phyloP scores from a whole-genome alignment of 176 grass and related monocot genomes.

The Avena atlantica region DNA sequence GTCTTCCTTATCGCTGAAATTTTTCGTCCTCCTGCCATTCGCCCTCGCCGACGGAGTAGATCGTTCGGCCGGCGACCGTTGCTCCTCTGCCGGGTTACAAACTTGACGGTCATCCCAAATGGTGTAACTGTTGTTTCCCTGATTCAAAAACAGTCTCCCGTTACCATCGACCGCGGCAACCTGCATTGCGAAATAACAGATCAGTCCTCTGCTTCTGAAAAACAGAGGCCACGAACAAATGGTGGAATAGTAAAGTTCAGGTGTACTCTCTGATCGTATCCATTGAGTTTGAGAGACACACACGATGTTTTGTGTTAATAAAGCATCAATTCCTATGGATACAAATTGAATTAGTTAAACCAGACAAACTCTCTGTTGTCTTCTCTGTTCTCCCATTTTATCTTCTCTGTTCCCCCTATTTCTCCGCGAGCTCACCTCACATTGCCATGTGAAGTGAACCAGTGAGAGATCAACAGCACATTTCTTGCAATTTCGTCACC shows the following conservation, averaged over 20 bases:
- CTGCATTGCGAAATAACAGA: constrained; percentile 4
- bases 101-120: constrained; percentile 7
- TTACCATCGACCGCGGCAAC: neutral
- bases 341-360: neutral
- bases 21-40: constrained; percentile 7
- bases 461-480: neutral
- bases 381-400: neutral
- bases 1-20: constrained; percentile 22
- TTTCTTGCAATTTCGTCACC: neutral
- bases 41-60: neutral
- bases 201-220: neutral
- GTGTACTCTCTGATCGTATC: neutral
- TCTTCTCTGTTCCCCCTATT: neutral
- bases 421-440: neutral
- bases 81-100: neutral
- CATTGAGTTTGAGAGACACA: neutral
- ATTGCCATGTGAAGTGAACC: neutral
- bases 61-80: constrained; percentile 4
- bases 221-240: neutral
- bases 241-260: neutral
- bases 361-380: neutral
- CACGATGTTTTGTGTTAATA: neutral
- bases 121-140: neutral
- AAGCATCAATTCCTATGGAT: neutral
- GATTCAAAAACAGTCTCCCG: neutral